Conservation (phyloP, 202 grass and related monocot species). For the Carex arenaria region DNA sequence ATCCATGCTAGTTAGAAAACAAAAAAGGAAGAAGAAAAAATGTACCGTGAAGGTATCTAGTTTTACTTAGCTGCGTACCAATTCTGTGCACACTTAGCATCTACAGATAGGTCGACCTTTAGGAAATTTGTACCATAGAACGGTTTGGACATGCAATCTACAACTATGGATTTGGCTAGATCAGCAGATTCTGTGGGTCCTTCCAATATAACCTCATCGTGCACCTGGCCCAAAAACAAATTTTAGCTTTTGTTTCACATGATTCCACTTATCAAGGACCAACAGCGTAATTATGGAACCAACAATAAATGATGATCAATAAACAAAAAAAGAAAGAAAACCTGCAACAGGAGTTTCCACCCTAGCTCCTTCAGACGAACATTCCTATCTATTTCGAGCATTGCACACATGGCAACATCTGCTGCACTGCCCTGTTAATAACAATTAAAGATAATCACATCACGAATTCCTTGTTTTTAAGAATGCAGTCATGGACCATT, state of each 20-base stretch:
- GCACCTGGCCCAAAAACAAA: constrained; percentile 56
- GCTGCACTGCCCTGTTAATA: constrained; percentile 84
- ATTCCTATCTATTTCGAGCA: constrained; percentile 89
- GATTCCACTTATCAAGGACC: not conserved
- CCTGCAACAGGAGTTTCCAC: constrained; percentile 87
- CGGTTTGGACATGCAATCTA: constrained; percentile 92
- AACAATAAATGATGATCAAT: not conserved
- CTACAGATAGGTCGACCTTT: constrained; percentile 72
- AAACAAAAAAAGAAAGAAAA: constrained; percentile 22
- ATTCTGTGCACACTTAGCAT: constrained; percentile 92
- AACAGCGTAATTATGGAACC: not conserved
- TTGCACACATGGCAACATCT: constrained; percentile 99
- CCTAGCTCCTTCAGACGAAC: constrained; percentile 78
- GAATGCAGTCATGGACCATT: not conserved
- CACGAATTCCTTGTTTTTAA: constrained; percentile 1
- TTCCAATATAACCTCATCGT: constrained; percentile 98
- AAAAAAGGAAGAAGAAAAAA: not conserved
- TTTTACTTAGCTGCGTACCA: constrained; percentile 91
- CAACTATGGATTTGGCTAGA: constrained; percentile 74
- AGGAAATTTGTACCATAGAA: constrained; percentile 78
- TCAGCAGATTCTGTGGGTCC: constrained; percentile 83
- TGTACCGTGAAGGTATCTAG: not conserved
- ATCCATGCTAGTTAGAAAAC: not conserved
- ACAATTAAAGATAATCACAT: constrained; percentile 14
- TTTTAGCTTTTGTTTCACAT: constrained; percentile 23